Evolutionary conservation across 1,139 yeast genomes (phyloP).

Genomic region (Taphrina pruni): DNA sequence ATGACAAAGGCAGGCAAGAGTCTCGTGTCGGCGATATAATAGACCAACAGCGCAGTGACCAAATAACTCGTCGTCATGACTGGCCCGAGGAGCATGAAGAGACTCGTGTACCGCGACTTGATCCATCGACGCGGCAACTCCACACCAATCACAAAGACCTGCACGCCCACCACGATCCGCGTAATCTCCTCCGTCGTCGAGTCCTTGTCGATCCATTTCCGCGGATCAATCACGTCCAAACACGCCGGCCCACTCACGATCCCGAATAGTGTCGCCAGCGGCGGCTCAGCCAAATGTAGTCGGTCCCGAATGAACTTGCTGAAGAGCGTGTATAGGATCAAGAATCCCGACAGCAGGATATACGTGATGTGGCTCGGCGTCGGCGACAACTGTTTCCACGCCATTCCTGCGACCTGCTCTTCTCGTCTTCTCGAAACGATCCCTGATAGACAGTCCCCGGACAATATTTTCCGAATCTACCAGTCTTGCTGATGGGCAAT

Average conservation of each 20-base stretch:
- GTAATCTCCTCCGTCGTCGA: constrained; percentile 34
- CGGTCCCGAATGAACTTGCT: constrained; percentile 35
- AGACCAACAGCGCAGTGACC: constrained; percentile 27
- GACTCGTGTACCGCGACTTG: constrained; percentile 22
- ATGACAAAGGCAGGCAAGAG: constrained; percentile 34
- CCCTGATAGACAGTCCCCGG: too few relatives aligned
- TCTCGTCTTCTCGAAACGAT: too few relatives aligned
- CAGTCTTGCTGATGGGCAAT: too few relatives aligned
- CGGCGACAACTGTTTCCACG: constrained; percentile 30
- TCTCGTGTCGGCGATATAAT: constrained; percentile 27
- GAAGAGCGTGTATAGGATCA: constrained; percentile 29
- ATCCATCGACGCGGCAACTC: constrained; percentile 38
- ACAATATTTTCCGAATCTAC: too few relatives aligned
- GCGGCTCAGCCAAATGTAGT: constrained; percentile 36
- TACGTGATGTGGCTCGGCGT: constrained; percentile 34
- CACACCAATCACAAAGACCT: constrained; percentile 35
- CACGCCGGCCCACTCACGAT: constrained; percentile 31
- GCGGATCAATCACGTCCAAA: constrained; percentile 59
- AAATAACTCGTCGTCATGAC: constrained; percentile 34
- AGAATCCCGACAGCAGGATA: constrained; percentile 26
- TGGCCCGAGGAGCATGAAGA: constrained; percentile 35
- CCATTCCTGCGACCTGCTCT: not conserved
- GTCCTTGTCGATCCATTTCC: constrained; percentile 71
- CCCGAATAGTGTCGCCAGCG: constrained; percentile 37
- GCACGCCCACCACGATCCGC: constrained; percentile 34